Evolutionary conservation across 1,284 basidiomycete genomes (phyloP).

Genomic region (Coriolopsis trogii): DNA sequence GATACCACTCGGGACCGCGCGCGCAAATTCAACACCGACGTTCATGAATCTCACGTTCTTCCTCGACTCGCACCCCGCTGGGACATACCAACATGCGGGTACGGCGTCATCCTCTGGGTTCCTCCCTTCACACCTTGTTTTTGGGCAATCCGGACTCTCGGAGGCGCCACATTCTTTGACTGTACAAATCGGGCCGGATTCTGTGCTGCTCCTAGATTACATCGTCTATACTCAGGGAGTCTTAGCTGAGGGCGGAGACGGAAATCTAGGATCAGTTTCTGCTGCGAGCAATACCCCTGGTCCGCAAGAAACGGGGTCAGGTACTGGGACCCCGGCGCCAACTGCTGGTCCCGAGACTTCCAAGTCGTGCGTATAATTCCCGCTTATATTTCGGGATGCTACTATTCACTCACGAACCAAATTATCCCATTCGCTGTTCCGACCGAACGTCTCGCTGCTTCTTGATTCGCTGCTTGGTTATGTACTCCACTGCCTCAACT

Average conservation of each 20-base stretch:
- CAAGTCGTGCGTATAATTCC: constrained; percentile 39
- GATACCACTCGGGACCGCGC: constrained; percentile 33
- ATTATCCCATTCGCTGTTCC: constrained; percentile 28
- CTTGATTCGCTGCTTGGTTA: constrained; percentile 25
- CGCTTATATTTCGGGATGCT: constrained; percentile 34
- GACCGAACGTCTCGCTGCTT: constrained; percentile 21
- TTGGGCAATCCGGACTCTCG: constrained; percentile 39
- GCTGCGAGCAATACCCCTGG: constrained; percentile 18
- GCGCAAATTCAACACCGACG: constrained; percentile 34
- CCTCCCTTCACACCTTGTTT: constrained; percentile 34
- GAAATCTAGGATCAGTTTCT: constrained; percentile 15
- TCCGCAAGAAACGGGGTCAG: constrained; percentile 22
- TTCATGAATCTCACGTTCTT: constrained; percentile 38
- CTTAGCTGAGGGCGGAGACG: constrained; percentile 15
- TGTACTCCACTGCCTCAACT: constrained; percentile 30
- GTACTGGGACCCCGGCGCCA: constrained; percentile 26
- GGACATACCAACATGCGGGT: constrained; percentile 35
- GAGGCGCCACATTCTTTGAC: constrained; percentile 45
- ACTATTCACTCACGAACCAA: constrained; percentile 33
- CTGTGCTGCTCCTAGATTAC: constrained; percentile 53
- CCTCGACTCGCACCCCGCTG: constrained; percentile 32
- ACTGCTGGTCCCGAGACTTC: constrained; percentile 26
- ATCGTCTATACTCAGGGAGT: constrained; percentile 43
- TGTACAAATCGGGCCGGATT: constrained; percentile 47
- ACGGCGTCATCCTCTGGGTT: constrained; percentile 32